Conservation (phyloP, 228 moss, liverwort and hornwort genomes). For the Sphagnum fallax region DNA sequence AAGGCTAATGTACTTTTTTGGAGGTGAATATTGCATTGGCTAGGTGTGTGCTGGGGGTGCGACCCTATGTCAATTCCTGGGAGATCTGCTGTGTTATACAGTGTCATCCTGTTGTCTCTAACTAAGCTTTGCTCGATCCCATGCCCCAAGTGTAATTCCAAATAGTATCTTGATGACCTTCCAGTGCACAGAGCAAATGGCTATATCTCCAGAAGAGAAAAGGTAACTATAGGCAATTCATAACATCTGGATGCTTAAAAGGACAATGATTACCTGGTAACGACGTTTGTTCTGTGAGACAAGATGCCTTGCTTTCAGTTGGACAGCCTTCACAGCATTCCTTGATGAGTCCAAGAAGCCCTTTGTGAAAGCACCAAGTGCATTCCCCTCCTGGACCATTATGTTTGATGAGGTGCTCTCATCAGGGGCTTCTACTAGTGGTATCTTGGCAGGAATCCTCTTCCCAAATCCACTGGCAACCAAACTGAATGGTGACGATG, state of each 20-base stretch:
- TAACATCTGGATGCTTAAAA: background rate
- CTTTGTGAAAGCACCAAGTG: slow-evolving; percentile 74
- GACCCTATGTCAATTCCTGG: too few species aligned
- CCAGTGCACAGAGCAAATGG: too few species aligned
- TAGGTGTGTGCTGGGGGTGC: too few species aligned
- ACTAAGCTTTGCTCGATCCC: too few species aligned
- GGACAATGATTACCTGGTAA: slow-evolving; percentile 82
- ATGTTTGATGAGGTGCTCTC: slow-evolving; percentile 48
- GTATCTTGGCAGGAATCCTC: slow-evolving; percentile 57
- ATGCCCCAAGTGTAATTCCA: too few species aligned
- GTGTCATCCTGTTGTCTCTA: too few species aligned
- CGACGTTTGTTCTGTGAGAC: slow-evolving; percentile 99
- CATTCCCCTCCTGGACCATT: slow-evolving; percentile 51
- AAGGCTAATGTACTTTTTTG: too few species aligned
- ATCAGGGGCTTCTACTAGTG: slow-evolving; percentile 46
- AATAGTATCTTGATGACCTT: too few species aligned
- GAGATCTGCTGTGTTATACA: too few species aligned
- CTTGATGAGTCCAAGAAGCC: slow-evolving; percentile 82
- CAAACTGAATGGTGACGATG: slow-evolving; percentile 49
- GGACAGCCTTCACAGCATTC: slow-evolving; percentile 89
- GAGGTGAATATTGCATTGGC: too few species aligned
- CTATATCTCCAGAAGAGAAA: too few species aligned
- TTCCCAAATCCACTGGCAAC: slow-evolving; percentile 81
- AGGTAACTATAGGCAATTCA: background rate
- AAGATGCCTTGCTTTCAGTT: slow-evolving; percentile 88